Percentiles rank a stretch among this genome's conserved stretches.
Conservation (phyloP, 2,329 filamentous ascomycete species). For the Talaromyces marneffei region DNA sequence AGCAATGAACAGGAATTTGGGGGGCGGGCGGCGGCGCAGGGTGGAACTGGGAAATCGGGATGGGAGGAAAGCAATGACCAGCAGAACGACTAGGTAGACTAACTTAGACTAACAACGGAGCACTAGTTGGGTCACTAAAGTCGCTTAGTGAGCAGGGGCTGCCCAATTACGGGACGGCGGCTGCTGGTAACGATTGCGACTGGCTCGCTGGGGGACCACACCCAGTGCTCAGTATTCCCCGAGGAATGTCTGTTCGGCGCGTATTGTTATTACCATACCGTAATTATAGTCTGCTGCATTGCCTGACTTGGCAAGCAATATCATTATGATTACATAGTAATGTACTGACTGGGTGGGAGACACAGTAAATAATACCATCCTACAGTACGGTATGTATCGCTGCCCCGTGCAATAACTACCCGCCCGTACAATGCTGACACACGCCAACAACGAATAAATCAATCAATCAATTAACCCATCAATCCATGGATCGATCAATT, state of each 20-base stretch:
- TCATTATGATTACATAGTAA: too few relatives aligned
- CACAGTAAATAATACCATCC: too few relatives aligned
- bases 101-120: too few relatives aligned
- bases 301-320: neutral
- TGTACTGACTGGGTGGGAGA: too few relatives aligned
- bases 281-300: neutral
- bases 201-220: neutral
- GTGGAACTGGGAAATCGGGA: slow-evolving; percentile 4
- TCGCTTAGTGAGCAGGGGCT: slow-evolving; percentile 15
- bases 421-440: neutral
- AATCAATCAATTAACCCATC: too few relatives aligned
- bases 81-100: neutral
- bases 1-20: slow-evolving; percentile 7
- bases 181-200: neutral
- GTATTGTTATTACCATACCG: neutral
- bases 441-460: neutral
- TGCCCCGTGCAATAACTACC: too few relatives aligned
- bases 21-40: slow-evolving; percentile 1
- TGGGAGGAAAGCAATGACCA: slow-evolving; percentile 4
- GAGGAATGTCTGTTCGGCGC: neutral
- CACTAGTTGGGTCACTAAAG: too few relatives aligned
- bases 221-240: neutral
- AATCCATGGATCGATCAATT: neutral
- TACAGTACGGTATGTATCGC: neutral
- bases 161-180: slow-evolving; percentile 8